Base-by-base conservation (phyloP, 768 basidiomycete genomes). In the Neoboletus subvelutipes region DNA sequence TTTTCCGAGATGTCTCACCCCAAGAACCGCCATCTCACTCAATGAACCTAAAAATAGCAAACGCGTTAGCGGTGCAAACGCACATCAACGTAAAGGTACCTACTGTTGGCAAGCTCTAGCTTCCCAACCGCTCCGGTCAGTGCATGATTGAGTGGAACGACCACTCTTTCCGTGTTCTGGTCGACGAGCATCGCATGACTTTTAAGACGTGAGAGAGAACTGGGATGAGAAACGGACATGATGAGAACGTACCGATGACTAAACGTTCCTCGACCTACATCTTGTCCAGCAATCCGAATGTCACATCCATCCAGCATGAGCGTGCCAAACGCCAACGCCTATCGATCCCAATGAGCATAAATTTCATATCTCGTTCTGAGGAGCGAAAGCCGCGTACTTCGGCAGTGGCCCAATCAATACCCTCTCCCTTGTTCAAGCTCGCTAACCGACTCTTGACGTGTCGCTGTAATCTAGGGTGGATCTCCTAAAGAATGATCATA, bases 221-320 rank as follows among this genome's bases (percentile, higher is more conserved):
- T 10, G 13, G 20, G 9, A 12, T 33, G 4, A 52, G 20, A 20
- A 29, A 9, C 9, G 6, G 13, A n/a, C n/a, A 39, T 5, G 49
- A 45, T 6, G 4, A 54, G 36, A 26, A 57, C 73, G 17, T 45
- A 81, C 82, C 88, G 77, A 50, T 92, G 90, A 61, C 89, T 92
- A 73, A 94, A 93, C 12, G 92, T 94, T 3, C 94, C 94, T 39
- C 94, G 71, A 0, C 94, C 94, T 0, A 94, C 92, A 67, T 96
- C 94, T 71, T 97, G 94, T 8, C 94, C 94, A 2, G 92, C 94
- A 33, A 97, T 91, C 17, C 94, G 83, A 10, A 97, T 80, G 66
- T 95, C 89, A 59, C 78, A 84, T 1, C 92, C 92, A 51, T 92
- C 88, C 2, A 83, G 73, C 85, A 96, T 83, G 34, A 96, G 77